phyloP scores from a whole-genome alignment of 2,329 filamentous ascomycete species.

The Bipolaris bicolor region DNA sequence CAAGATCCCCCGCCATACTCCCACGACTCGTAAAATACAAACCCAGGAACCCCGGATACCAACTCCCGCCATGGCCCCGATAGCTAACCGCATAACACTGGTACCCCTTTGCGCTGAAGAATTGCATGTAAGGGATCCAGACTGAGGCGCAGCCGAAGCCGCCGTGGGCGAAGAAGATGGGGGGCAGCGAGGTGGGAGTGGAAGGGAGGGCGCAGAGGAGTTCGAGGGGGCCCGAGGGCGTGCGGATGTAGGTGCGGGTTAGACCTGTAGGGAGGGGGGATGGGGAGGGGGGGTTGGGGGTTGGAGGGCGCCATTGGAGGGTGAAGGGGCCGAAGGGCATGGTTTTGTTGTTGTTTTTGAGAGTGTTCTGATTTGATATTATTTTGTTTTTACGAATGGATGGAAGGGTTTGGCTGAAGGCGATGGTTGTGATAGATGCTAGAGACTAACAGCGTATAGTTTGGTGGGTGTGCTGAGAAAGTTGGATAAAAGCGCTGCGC shows the following conservation, averaged over 20 bases:
- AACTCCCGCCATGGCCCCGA: constrained; percentile 61
- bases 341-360: neutral
- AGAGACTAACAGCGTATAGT: too few species aligned
- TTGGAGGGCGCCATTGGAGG: constrained; percentile 37
- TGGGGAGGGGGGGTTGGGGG: constrained; percentile 29
- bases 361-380: too few species aligned
- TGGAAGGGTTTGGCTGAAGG: too few species aligned
- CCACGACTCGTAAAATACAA: constrained; percentile 56
- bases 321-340: constrained; percentile 40
- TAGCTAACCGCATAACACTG: constrained; percentile 61
- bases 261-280: constrained; percentile 52
- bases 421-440: neutral
- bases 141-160: constrained; percentile 62
- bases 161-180: constrained; percentile 61
- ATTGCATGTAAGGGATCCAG: constrained; percentile 61
- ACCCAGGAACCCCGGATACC: constrained; percentile 57
- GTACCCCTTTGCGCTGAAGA: constrained; percentile 53
- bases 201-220: constrained; percentile 54
- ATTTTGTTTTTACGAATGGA: neutral
- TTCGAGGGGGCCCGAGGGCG: constrained; percentile 54
- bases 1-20: constrained; percentile 52
- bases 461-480: too few species aligned
- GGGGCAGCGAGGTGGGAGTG: constrained; percentile 28
- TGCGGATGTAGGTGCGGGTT: constrained; percentile 54
- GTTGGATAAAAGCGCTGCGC: too few species aligned